A percentile compares a stretch with the other conserved stretches of the same genome.
Evolutionary conservation across 768 basidiomycete species (phyloP).

Genomic region (Serendipita sp.): DNA sequence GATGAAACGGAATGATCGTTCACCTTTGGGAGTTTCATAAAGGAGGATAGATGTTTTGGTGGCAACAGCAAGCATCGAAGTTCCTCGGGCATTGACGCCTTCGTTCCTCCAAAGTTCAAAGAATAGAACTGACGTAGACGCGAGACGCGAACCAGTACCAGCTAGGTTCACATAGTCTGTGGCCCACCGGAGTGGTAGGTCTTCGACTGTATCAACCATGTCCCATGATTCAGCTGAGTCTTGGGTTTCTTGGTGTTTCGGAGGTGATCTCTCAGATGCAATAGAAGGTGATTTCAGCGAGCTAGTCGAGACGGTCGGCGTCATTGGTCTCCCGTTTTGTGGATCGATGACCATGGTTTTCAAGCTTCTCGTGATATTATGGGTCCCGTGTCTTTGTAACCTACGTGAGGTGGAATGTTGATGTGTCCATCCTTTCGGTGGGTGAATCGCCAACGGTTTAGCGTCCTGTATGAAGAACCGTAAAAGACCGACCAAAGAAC

Average conservation of each 20-base stretch:
- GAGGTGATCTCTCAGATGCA: constrained; percentile 3
- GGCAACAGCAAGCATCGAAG: constrained; percentile 51
- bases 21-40: constrained; percentile 69
- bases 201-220: constrained; percentile 61
- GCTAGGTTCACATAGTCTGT: constrained; percentile 74
- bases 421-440: neutral
- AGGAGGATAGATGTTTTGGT: constrained; percentile 57
- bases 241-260: neutral
- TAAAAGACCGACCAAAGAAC: neutral
- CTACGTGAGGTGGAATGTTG: neutral
- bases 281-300: neutral
- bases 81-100: constrained; percentile 28
- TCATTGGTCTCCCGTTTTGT: constrained; percentile 16
- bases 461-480: constrained; percentile 27
- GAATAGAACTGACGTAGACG: constrained; percentile 38
- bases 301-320: constrained; percentile 13
- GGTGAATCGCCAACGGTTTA: constrained; percentile 33
- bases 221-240: constrained; percentile 21
- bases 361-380: constrained; percentile 5
- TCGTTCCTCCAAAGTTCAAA: constrained; percentile 52
- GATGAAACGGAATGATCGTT: constrained; percentile 66
- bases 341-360: constrained; percentile 15
- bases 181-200: constrained; percentile 67
- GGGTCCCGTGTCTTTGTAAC: constrained; percentile 21
- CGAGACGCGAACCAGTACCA: constrained; percentile 43